Evolutionary conservation across 2,329 filamentous ascomycete species (phyloP).

Genomic region (Pseudogymnoascus sp.): DNA sequence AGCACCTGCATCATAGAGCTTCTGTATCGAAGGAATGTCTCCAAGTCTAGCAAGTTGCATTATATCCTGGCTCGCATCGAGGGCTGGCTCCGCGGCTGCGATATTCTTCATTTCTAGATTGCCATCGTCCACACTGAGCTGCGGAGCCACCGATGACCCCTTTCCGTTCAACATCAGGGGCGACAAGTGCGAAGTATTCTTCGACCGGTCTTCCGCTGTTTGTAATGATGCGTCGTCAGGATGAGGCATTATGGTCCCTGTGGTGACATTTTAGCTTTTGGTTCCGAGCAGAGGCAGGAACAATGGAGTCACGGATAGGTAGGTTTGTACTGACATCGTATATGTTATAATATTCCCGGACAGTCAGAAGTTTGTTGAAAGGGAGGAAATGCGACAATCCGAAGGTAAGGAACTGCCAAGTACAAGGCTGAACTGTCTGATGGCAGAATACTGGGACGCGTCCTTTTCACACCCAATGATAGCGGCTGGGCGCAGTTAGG

Average conservation of each 20-base stretch:
- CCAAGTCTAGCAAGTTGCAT: conserved; percentile 92
- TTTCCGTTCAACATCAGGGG: conserved; percentile 50
- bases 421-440: conserved; percentile 3
- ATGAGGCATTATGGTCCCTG: conserved; percentile 18
- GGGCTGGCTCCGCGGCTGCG: conserved; percentile 16
- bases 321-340: conserved; percentile 1
- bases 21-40: conserved; percentile 79
- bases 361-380: neutral
- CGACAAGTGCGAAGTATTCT: conserved; percentile 22
- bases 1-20: conserved; percentile 75
- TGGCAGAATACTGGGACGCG: neutral
- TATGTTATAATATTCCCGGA: neutral
- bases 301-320: neutral
- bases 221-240: conserved; percentile 16
- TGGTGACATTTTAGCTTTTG: neutral
- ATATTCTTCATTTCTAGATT: conserved; percentile 29
- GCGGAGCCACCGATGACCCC: conserved; percentile 42
- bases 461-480: neutral
- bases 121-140: conserved; percentile 37
- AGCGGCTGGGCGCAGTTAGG: neutral
- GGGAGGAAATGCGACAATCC: neutral
- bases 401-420: neutral
- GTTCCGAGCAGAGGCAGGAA: neutral
- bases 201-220: conserved; percentile 13
- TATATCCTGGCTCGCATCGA: conserved; percentile 60